These are phyloP conservation scores for Emericellopsis terricola DNA, from an alignment of 495 filamentous ascomycete species.

Conservation along the genomic window DNA sequence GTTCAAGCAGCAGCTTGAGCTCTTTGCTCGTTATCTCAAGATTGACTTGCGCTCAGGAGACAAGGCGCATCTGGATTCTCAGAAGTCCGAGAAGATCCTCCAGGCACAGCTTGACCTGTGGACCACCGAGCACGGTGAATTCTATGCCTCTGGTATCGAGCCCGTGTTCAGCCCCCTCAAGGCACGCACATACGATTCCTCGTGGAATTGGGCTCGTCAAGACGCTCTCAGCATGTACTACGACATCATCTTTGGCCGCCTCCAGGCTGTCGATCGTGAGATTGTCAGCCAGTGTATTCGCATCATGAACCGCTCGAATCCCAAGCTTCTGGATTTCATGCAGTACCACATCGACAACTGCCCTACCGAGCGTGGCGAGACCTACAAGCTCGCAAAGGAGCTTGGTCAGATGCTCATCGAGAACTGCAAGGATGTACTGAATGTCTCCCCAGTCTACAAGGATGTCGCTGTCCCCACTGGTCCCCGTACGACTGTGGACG, in stretches of 20 bases:
- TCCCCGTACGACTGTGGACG: conserved; percentile 77
- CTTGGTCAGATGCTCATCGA: conserved; percentile 91
- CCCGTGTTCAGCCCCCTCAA: conserved; percentile 86
- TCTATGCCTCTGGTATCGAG: conserved; percentile 88
- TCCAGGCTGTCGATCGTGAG: conserved; percentile 86
- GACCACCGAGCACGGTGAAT: conserved; percentile 87
- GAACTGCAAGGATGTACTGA: conserved; percentile 88
- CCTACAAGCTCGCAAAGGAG: conserved; percentile 89
- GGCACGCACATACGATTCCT: conserved; percentile 91
- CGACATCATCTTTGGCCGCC: conserved; percentile 93
- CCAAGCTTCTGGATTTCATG: conserved; percentile 93
- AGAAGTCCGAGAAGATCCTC: conserved; percentile 67
- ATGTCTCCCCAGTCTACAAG: conserved; percentile 74
- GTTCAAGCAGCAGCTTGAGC: conserved; percentile 94
- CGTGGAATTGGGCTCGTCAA: conserved; percentile 98
- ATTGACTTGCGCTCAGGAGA: conserved; percentile 90
- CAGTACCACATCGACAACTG: conserved; percentile 99
- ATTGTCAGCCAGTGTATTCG: conserved; percentile 97
- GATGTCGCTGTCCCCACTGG: conserved; percentile 86
- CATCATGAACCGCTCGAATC: conserved; percentile 98
- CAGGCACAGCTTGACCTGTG: conserved; percentile 90
- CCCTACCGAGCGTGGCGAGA: conserved; percentile 90
- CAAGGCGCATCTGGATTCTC: conserved; percentile 70
- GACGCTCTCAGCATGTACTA: conserved; percentile 98
- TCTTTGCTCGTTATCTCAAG: conserved; percentile 90